Percentiles rank a stretch among this genome's conserved stretches.
Conservation (phyloP, 176 grass and related monocot species). For the Tillandsia leiboldiana region DNA sequence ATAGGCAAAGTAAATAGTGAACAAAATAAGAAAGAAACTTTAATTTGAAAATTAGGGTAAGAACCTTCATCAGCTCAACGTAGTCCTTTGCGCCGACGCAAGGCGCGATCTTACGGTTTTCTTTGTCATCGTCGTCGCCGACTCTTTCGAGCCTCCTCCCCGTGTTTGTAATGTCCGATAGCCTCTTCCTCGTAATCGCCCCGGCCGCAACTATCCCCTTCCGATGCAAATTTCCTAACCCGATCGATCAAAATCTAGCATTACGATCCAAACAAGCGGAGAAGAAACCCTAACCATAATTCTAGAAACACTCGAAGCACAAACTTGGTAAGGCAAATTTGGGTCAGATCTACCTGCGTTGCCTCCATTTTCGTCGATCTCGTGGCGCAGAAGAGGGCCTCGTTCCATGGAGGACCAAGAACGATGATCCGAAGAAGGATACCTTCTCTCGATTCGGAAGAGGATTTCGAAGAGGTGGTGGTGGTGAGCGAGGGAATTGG, state of each 20-base stretch:
- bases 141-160: background rate
- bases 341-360: background rate
- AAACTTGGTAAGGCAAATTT: too few species aligned
- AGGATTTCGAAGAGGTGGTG: too few species aligned
- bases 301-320: background rate
- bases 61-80: background rate
- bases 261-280: background rate
- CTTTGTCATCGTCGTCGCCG: background rate
- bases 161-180: background rate
- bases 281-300: background rate
- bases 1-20: background rate
- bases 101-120: background rate
- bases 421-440: background rate
- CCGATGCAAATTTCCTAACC: background rate
- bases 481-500: too few species aligned
- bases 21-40: background rate
- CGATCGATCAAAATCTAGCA: background rate
- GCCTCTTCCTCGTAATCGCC: background rate
- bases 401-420: background rate
- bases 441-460: background rate
- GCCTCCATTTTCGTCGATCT: background rate
- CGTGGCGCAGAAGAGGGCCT: background rate
- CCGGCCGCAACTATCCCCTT: background rate
- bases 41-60: background rate
- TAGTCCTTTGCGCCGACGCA: background rate